Percentiles rank a stretch among this genome's conserved stretches.
phyloP scores from a whole-genome alignment of 2,329 filamentous ascomycete species.

The Pochonia chlamydosporia region DNA sequence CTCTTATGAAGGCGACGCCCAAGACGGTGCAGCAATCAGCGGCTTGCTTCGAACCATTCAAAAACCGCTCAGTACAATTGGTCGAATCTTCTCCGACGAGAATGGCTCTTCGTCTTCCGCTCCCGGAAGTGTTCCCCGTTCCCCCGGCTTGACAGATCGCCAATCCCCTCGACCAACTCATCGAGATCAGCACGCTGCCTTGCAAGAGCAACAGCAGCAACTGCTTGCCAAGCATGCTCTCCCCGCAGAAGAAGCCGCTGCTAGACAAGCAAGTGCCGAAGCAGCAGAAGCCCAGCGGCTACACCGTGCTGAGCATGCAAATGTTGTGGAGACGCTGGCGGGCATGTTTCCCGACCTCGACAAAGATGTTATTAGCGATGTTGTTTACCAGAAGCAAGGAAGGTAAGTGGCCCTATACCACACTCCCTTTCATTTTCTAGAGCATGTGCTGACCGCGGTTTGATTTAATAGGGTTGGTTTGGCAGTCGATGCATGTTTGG shows the following conservation, averaged over 20 bases:
- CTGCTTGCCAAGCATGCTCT: conserved; percentile 36
- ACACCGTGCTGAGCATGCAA: conserved; percentile 77
- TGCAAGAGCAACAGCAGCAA: background rate
- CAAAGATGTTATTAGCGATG: conserved; percentile 90
- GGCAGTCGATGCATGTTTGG: conserved; percentile 81
- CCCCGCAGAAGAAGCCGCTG: conserved; percentile 80
- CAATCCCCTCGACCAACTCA: conserved; percentile 23
- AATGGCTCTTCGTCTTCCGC: conserved; percentile 31
- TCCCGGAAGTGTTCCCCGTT: conserved; percentile 28
- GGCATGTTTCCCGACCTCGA: conserved; percentile 98
- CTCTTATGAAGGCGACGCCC: conserved; percentile 46
- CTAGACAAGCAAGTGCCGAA: conserved; percentile 85
- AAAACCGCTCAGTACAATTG: conserved; percentile 82
- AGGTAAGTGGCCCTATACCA: conserved; percentile 51
- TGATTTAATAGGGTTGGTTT: conserved; percentile 60
- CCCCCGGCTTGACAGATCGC: conserved; percentile 28
- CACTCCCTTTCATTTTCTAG: background rate
- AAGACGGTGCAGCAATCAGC: conserved; percentile 76
- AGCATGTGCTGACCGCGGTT: background rate
- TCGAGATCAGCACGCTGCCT: background rate
- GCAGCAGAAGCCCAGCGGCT: conserved; percentile 80
- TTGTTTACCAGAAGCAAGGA: conserved; percentile 92
- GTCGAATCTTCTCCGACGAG: conserved; percentile 84
- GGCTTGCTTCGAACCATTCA: conserved; percentile 88
- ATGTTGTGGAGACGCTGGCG: conserved; percentile 87